Evolutionary conservation across 768 basidiomycete genomes (phyloP), one percentile per base, ranked within the genome.

Genomic region (Mycena vulgaris): DNA sequence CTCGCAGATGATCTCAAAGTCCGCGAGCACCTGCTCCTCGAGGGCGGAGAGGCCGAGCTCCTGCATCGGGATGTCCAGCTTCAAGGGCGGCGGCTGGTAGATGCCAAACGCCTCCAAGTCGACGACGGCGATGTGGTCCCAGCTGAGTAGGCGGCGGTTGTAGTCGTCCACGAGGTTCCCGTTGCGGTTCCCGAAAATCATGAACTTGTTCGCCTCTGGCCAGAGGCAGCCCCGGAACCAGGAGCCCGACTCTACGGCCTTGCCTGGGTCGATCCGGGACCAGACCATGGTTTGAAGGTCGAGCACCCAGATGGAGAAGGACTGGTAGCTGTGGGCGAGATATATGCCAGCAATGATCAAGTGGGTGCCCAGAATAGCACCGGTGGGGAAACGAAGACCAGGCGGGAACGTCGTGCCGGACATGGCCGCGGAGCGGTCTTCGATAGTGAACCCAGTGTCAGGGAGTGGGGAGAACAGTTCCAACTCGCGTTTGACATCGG

Each of bases 341-440:
- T 98, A 98, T 23, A 96, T 97, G 33, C 97, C 97, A 11, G 95
- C 96, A 60, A 99, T 92, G 80, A 99, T 93, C 78, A 99, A 89
- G 79, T 96, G 91, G 35, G 90, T 91, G 33, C 97, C 98, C 9
- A 98, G 84, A 69, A 98, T 91, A 35, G 95, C 95, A 23, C 97
- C 97, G 0, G 96, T 94, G 8, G 97, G 97, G 83, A 99, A 99
- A 11, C 97, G 93, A 49, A 99, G 89, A 16, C 97, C 97, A 0
- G 98, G 97, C 25, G 97, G 97, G 74, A 95, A 93, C 1, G 92
- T 88, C 16, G 89, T 83, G 23, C 94, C 95, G 21, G 86, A 85
- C 96, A 98, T 98, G 17, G 90, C 82, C 14, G 88, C 78, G 9
- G 97, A 97, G 37, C 91, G 89, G 77, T 97, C 95, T 68, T 90